A percentile compares a stretch with the other conserved stretches of the same genome.
Evolutionary conservation across 2,329 filamentous ascomycete genomes (phyloP).

Genomic region (Hymenoscyphus fructigenus): DNA sequence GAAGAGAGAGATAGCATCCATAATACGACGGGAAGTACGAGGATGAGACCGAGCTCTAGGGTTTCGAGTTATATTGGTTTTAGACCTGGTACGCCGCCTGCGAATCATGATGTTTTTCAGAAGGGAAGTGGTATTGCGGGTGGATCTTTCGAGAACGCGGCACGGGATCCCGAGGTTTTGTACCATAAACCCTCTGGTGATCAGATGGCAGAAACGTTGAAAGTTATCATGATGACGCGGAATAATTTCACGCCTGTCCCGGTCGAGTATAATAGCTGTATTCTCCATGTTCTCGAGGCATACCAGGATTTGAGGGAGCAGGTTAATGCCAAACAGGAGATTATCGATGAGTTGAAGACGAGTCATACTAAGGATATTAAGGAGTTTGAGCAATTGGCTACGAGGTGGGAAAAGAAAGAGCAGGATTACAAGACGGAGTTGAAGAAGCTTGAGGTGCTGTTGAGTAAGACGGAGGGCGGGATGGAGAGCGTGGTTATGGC

Average conservation of each 20-base stretch:
- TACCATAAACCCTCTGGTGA: constrained; percentile 34
- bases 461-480: constrained; percentile 33
- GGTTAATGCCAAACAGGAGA: constrained; percentile 23
- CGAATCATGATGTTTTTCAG: constrained; percentile 22
- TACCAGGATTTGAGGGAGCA: constrained; percentile 30
- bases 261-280: constrained; percentile 34
- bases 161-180: constrained; percentile 28
- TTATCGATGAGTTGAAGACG: constrained; percentile 29
- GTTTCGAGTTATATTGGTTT: constrained; percentile 32
- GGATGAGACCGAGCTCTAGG: constrained; percentile 24
- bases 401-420: constrained; percentile 33
- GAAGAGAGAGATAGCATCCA: constrained; percentile 17
- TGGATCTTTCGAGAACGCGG: background rate
- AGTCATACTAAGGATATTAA: constrained; percentile 30
- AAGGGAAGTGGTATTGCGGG: constrained; percentile 1
- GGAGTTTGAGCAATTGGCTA: constrained; percentile 31
- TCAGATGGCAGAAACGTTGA: constrained; percentile 34
- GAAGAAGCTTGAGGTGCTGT: constrained; percentile 35
- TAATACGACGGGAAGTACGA: background rate
- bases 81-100: constrained; percentile 19
- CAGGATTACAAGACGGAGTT: constrained; percentile 33
- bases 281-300: constrained; percentile 35
- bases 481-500: constrained; percentile 34
- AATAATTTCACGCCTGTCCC: constrained; percentile 29
- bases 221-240: constrained; percentile 37